Base-by-base conservation (phyloP, 352 stramenopile genomes). In the Peronosclerospora sorghi region DNA sequence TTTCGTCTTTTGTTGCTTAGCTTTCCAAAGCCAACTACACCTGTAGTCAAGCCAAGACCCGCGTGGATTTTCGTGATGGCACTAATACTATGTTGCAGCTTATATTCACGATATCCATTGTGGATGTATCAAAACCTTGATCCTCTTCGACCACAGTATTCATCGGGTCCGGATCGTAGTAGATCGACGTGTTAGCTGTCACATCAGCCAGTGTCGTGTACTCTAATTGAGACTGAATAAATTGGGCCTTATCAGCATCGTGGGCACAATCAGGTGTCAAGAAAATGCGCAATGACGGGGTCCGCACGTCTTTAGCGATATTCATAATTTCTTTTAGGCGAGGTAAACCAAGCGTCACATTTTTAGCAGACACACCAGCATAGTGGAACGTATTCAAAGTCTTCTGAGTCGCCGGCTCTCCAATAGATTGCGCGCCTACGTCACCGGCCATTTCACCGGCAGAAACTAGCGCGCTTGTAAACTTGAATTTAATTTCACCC, bases 351-450 rank as follows among this genome's bases (percentile, higher is more conserved):
- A 99, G 85, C 27, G 96, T 99, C 13, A 99, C 96, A 81, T 99
- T 99, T 71, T 99, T 99, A 15, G 95, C 94, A 34, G 87, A 97
- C 51, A 99, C 95, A 87, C 96, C 83, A 55, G 96, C 95, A 62
- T 98, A 98, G 70, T 99, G 96, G 75, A 99, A 99, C 35, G 96
- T 99, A 73, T 99, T 99, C 41, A 99, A 73, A 10, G 96, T 99
- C 96, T 99, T 99, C 73, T 99, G 96, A 28, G 96, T 99, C 39
- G 96, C 95, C 15, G 96, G 96, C 59, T 99, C 96, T 51, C 96
- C 96, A 66, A 99, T 98, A 37, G 91, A 98, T 59, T 99, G 96
- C 3, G 96, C 96, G 10, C 96, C 96, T 36, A 99, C 81, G 23
- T 99, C 96, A 66, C 96, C 96, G 53, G 87, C 94, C 90, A 98